Evolutionary conservation across 805 yeast species (phyloP), one percentile per base, ranked within the genome.

Genomic region (Yarrowia keelungensis): DNA sequence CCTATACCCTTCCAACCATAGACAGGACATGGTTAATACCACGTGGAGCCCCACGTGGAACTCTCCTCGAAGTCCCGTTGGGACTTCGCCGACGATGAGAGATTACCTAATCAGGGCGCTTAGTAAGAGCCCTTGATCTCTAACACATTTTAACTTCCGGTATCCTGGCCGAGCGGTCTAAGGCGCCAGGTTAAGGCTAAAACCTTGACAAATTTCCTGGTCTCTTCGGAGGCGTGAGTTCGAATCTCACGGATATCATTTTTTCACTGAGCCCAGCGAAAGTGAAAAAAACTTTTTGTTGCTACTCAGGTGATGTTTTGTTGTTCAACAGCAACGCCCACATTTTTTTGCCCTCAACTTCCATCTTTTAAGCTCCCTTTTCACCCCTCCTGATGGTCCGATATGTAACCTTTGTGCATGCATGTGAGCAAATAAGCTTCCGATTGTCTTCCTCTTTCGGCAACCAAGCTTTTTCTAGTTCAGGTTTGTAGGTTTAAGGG

Each of bases 141-240:
- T 26, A 26, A 26, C 42, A 39, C 14, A n/a, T 41, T 38, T 38
- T 9, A 16, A 36, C 7, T 8, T 10, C 32, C 35, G 65, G 65
- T 36, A 59, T 35, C 56, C 58, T 68, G 53, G 70, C 67, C 67
- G 67, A 62, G 67, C 56, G 67, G 67, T 62, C 67, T 62, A 62
- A 62, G 67, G 67, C 67, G 70, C 62, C 67, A 45, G 69, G 64
- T 61, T 47, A 67, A 68, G 62, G 69, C 61, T 59, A 43, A 43
- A 7, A 16, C 67, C 67, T 62, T 62, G 9, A 62, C 56, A 16
- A 62, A 49, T 38, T 36, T 62, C 67, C 67, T 62, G 67, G 67
- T 62, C 67, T 62, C 67, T 62, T 62, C 67, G 67, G 67, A 62
- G 67, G 67, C 67, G 67, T 38, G 67, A 49, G 67, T 62, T 62